Base-by-base conservation (phyloP, 2,329 filamentous ascomycete genomes). In the Cordyceps cicadae region DNA sequence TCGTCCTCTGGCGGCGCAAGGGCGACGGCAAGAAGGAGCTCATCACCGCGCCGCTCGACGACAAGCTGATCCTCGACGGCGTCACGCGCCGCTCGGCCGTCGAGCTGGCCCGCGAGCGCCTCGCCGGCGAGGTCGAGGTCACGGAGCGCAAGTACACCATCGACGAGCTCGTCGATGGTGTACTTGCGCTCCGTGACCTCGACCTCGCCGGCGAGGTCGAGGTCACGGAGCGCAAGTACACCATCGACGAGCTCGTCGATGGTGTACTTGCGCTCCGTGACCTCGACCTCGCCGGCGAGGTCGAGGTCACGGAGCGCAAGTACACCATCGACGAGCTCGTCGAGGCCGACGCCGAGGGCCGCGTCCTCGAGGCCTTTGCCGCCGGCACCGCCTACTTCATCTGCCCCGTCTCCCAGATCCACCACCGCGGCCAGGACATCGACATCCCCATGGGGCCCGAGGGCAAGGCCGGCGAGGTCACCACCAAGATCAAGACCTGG, bases 91-190 rank as follows among this genome's bases (percentile, higher is more conserved):
- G 89, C 59, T 92, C 88, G 67, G 85, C 92, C 21, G 73, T 96
- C 41, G 86, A 93, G 66, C 79, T 96, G 21, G 87, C 84, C 0
- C 79, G 83, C 26, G 79, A 86, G 71, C 79, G 87, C 8, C 75
- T 95, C 12, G 72, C 74, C 1, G 77, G 73, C 39, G 78, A 85
- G 64, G 59, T 87, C 2, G 87, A 92, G 66, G 81, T 96, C 45
- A 86, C 93, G 0, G 92, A 96, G 84, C 81, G 88, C 65, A 85
- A 86, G 65, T 94, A 93, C 75, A 91, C 85, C 24, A 96, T 97
- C 70, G 77, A 81, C 34, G 92, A 96, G 74, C 74, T 97, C 17
- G 70, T 86, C 32, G 82, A 88, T n/a, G n/a, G n/a, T n/a, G n/a
- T n/a, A n/a, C n/a, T n/a, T n/a, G n/a, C n/a, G n/a, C n/a, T n/a